phyloP scores from a whole-genome alignment of 2,329 filamentous ascomycete genomes.

The Botrytis cinerea region DNA sequence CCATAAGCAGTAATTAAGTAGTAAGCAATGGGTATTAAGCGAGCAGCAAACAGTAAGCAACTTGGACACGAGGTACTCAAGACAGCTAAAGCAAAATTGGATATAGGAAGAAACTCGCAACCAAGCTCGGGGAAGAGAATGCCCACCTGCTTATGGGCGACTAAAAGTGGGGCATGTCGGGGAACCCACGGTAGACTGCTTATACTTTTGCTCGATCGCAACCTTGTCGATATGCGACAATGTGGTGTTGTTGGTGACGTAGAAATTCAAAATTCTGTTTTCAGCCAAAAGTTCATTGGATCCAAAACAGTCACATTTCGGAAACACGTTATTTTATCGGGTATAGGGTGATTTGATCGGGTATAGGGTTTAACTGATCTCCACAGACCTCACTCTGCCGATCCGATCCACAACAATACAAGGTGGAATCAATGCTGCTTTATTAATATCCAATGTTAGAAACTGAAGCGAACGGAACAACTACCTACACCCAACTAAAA shows the following conservation, averaged over 20 bases:
- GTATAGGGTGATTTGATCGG: too few species aligned
- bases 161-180: background rate
- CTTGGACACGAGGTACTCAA: background rate
- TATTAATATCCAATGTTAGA: background rate
- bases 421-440: background rate
- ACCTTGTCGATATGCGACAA: too few species aligned
- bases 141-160: too few species aligned
- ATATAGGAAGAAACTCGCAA: background rate
- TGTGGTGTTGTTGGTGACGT: too few species aligned
- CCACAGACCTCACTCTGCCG: background rate
- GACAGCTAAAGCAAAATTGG: background rate
- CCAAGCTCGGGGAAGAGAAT: background rate
- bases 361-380: background rate
- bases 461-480: background rate
- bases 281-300: too few species aligned
- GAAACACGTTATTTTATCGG: too few species aligned
- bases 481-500: background rate
- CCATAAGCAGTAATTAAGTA: background rate
- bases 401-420: background rate
- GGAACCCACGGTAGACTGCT: background rate
- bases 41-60: background rate
- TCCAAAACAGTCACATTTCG: too few species aligned
- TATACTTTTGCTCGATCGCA: too few species aligned
- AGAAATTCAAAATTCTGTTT: too few species aligned
- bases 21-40: background rate